Conservation (phyloP, 371 early-diverging fungal genomes). For the Syncephalis fuscata region DNA sequence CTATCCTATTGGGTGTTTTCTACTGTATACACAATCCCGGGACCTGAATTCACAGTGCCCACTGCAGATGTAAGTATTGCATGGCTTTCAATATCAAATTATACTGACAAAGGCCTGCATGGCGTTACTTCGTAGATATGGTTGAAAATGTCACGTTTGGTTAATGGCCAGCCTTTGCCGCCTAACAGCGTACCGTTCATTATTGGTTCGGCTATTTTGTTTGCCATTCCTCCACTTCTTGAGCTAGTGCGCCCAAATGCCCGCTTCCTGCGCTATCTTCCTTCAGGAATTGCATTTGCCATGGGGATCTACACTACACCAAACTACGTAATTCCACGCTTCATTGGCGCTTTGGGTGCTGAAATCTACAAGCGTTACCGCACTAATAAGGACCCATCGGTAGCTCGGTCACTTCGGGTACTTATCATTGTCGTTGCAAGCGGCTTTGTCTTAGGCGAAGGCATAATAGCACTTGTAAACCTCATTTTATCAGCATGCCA, state of each 20-base stretch:
- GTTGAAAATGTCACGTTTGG: constrained; percentile 64
- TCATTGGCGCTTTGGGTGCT: constrained; percentile 38
- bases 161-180: constrained; percentile 61
- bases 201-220: constrained; percentile 30
- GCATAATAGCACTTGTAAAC: constrained; percentile 42
- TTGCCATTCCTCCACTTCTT: constrained; percentile 33
- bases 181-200: constrained; percentile 39
- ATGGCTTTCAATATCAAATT: too few species aligned
- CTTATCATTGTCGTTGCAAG: constrained; percentile 54
- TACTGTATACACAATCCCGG: constrained; percentile 50
- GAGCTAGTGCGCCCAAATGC: constrained; percentile 11
- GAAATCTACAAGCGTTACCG: neutral
- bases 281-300: constrained; percentile 67
- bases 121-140: constrained; percentile 31
- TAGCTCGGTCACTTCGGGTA: constrained; percentile 15
- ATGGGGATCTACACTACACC: constrained; percentile 76
- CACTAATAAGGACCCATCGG: neutral
- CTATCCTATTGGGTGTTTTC: constrained; percentile 56
- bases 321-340: constrained; percentile 55
- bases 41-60: constrained; percentile 52
- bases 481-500: constrained; percentile 15
- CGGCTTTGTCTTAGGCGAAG: constrained; percentile 74
- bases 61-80: constrained; percentile 36
- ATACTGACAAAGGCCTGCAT: too few species aligned
- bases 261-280: constrained; percentile 25